phyloP scores from a whole-genome alignment of 148 eudicot species.

The Vaccinium myrtillus region DNA sequence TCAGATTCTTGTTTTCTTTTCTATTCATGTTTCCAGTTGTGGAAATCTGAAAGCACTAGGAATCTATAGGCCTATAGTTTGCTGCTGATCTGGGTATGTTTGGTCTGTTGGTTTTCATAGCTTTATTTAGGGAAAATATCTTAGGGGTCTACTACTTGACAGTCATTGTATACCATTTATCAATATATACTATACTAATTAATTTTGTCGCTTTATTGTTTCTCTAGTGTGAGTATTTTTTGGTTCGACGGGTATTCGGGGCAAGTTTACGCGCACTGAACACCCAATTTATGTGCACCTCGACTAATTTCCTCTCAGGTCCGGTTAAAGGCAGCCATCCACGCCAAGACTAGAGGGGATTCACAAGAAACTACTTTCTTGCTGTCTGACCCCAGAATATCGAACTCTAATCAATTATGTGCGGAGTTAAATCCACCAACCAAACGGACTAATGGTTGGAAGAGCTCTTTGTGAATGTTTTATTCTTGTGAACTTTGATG shows the following conservation, averaged over 20 bases:
- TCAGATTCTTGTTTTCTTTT: slow-evolving; percentile 19
- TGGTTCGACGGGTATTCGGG: too few relatives aligned
- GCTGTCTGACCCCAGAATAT: too few relatives aligned
- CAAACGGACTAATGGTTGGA: too few relatives aligned
- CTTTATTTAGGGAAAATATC: not conserved
- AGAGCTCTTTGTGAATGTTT: not conserved
- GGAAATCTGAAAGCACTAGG: not conserved
- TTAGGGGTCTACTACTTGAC: not conserved
- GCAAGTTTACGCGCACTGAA: too few relatives aligned
- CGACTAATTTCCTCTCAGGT: too few relatives aligned
- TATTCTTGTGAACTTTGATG: slow-evolving; percentile 8
- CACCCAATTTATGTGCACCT: too few relatives aligned
- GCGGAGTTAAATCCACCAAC: too few relatives aligned
- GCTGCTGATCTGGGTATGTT: not conserved
- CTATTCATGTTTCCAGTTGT: not conserved
- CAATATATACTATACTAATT: too few relatives aligned
- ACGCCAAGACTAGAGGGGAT: too few relatives aligned
- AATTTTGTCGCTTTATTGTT: slow-evolving; percentile 6
- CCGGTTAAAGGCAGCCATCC: too few relatives aligned
- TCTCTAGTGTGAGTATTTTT: not conserved
- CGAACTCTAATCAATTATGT: too few relatives aligned
- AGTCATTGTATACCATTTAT: slow-evolving; percentile 15
- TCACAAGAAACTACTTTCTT: too few relatives aligned
- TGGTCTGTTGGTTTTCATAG: slow-evolving; percentile 11
- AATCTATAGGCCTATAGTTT: not conserved